Evolutionary conservation across 306 rosid genomes (phyloP).

Genomic region (Amphicarpaea edgeworthii): DNA sequence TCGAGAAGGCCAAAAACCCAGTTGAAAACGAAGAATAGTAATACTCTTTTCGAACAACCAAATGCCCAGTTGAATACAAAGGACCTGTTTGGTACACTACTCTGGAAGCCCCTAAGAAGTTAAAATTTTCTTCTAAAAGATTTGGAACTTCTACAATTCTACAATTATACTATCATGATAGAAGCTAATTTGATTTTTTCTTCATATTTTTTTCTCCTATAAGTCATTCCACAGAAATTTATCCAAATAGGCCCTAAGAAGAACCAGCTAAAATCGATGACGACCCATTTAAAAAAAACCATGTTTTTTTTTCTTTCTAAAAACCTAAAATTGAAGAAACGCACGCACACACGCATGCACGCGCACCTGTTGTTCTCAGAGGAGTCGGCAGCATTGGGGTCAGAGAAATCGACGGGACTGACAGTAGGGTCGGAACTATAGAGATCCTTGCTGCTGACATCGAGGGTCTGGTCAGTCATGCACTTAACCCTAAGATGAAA

Average conservation of each 20-base stretch:
- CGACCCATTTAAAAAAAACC: background rate
- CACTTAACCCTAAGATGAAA: slow-evolving; percentile 88
- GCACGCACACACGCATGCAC: too few relatives aligned
- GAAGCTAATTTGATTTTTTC: too few relatives aligned
- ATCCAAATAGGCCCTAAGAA: too few relatives aligned
- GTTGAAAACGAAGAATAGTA: background rate
- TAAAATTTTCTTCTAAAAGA: too few relatives aligned
- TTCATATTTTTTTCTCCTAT: too few relatives aligned
- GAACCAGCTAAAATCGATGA: background rate
- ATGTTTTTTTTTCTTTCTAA: background rate
- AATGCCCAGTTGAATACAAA: background rate
- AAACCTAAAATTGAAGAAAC: background rate
- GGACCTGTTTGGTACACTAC: too few relatives aligned
- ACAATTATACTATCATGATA: too few relatives aligned
- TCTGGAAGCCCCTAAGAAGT: too few relatives aligned
- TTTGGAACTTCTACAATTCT: too few relatives aligned
- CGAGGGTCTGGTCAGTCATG: slow-evolving; percentile 77
- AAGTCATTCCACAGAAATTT: too few relatives aligned
- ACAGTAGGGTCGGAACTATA: slow-evolving; percentile 88
- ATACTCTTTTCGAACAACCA: background rate
- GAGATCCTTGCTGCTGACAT: slow-evolving; percentile 88
- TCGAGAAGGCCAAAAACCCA: background rate
- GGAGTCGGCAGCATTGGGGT: slow-evolving; percentile 59
- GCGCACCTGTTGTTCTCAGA: slow-evolving; percentile 67
- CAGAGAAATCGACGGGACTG: slow-evolving; percentile 85